Evolutionary conservation across 2,329 filamentous ascomycete genomes (phyloP), one percentile per base, ranked within the genome.

Genomic region (Teratosphaeria nubilosa): DNA sequence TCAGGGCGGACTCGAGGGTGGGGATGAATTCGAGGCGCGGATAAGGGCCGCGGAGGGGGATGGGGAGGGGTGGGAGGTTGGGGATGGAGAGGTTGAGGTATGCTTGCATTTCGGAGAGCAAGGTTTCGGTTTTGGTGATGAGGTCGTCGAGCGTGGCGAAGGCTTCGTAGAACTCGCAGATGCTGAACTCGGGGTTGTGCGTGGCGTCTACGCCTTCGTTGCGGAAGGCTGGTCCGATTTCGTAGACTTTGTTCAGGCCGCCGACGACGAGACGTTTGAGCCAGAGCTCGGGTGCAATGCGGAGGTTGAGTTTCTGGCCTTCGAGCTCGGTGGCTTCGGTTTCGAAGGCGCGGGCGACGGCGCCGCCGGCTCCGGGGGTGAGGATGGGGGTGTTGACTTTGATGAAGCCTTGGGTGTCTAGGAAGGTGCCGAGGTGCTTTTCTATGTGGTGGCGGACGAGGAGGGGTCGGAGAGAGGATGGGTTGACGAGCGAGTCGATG

Each of bases 181-280:
- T 97, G 51, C 89, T 94, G 75, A 97, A 99, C 70, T 99, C 94
- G 0, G 94, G 92, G 69, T 99, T 99, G 72, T 99, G 94, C 0
- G 90, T 96, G 31, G 82, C 82, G 72, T 96, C 91, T 37, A 96
- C 73, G 1, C 81, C 80, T 76, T 99, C 94, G 70, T 99, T 99
- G 51, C 94, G 84, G 74, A 99, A 99, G 13, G 86, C 85, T 3
- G 90, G 87, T 0, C 94, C 94, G 63, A 99, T 91, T 74, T 99
- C 94, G 69, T 95, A 99, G 27, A 99, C 85, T 61, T 81, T 85
- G 66, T 95, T 88, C 61, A 97, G 85, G 2, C 91, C 92, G 54
- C 91, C 92, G 20, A 97, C 82, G 1, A 97, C 84, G 52, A 99
- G 78, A 9, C 94, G 83, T 77, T 99, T 99, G 50, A 99, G 82